Conservation (phyloP, 1,284 basidiomycete genomes). For the Cryptococcus hybrid region DNA sequence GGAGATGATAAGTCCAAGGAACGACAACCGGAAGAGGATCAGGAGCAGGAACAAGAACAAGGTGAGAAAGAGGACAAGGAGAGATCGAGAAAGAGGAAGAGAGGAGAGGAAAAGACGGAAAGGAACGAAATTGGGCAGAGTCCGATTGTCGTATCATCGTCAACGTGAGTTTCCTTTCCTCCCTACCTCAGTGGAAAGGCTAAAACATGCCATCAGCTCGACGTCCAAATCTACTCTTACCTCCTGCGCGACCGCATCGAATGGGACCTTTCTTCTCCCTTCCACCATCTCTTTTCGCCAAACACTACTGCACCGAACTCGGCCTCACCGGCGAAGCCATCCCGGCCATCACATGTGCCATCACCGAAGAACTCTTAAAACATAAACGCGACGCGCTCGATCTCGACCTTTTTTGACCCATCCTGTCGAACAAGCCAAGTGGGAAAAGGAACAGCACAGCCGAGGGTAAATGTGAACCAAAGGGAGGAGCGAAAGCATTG, state of each 20-base stretch:
- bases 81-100: constrained; percentile 17
- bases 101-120: constrained; percentile 8
- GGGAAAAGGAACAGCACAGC: constrained; percentile 55
- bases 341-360: constrained; percentile 84
- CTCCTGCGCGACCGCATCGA: constrained; percentile 94
- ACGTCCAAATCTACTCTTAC: constrained; percentile 92
- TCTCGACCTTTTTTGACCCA: constrained; percentile 74
- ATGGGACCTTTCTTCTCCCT: constrained; percentile 92
- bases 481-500: constrained; percentile 67
- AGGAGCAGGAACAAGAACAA: neutral
- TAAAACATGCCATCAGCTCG: constrained; percentile 62
- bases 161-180: constrained; percentile 61
- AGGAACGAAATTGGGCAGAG: constrained; percentile 52
- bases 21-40: neutral
- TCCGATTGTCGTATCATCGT: constrained; percentile 86
- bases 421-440: constrained; percentile 57
- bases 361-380: constrained; percentile 91
- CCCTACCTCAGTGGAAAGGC: constrained; percentile 10
- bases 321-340: constrained; percentile 84
- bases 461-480: constrained; percentile 54
- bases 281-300: constrained; percentile 83
- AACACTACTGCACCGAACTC: constrained; percentile 77
- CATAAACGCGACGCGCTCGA: constrained; percentile 94
- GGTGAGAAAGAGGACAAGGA: neutral
- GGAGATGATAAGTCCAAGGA: neutral